Evolutionary conservation across 495 filamentous ascomycete species (phyloP), one percentile per base, ranked within the genome.

Genomic region (Tuber magnatum): DNA sequence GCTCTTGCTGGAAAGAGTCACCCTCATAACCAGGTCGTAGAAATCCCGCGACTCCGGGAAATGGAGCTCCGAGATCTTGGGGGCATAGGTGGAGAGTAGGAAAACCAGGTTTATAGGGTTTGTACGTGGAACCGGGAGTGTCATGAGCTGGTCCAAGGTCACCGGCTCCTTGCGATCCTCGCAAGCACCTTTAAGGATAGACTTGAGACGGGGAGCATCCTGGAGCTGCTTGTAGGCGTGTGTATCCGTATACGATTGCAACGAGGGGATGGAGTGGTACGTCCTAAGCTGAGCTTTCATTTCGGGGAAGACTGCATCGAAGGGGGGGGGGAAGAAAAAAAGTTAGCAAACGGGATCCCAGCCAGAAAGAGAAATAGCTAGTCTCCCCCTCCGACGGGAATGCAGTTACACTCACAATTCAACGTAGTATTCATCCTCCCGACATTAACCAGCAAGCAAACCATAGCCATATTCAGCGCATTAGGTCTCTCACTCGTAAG

Each of bases 361-460:
- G 86, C 28, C 14, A 9, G 51, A 56, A 12, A 32, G 12, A 65
- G 16, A 20, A 65, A 83, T 97, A 97, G 35, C 97, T 85, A 0
- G 94, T 97, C 18, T 94, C 97, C 83, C 97, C 97, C 94, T 97
- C 97, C 71, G 94, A 87, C 61, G 94, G 10, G 56, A 65, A 35
- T 35, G 42, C 40, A 51, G 71, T 76, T 75, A 68, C 74, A 83
- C 88, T 78, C 87, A 97, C 94, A 99, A 83, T 99, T 99, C 38
- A 99, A 86, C 0, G 95, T 99, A 24, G 95, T 99, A 84, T 99
- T 99, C 96, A 99, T 99, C 75, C 95, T 88, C 68, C 95, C 95
- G 77, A 99, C 91, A 83, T 99, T 99, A 81, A 99, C 95, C 82
- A 99, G 85, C 81, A 99, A 85, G 86, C 95, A 99, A 75, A 99